A percentile compares a stretch with the other conserved stretches of the same genome.
These are phyloP conservation scores for Brassica napus DNA, from an alignment of 345 rosid species.

Conservation along the genomic window DNA sequence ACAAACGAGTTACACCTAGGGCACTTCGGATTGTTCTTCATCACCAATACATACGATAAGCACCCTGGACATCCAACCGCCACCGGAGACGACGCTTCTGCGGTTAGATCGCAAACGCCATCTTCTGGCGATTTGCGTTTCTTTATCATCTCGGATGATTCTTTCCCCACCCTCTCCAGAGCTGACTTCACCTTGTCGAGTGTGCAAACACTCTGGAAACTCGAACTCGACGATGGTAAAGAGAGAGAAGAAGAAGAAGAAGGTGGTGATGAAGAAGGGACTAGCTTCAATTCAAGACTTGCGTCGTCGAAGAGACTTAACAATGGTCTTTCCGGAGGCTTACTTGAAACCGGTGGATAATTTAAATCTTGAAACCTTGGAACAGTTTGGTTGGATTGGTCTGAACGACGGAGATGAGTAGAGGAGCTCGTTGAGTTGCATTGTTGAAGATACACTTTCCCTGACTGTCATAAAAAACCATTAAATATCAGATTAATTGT, in stretches of 20 bases:
- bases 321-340: conserved; percentile 35
- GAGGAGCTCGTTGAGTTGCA: conserved; percentile 54
- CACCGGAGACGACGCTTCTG: conserved; percentile 40
- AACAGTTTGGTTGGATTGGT: conserved; percentile 41
- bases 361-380: conserved; percentile 61
- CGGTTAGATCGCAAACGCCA: not conserved
- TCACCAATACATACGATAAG: conserved; percentile 73
- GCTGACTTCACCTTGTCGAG: conserved; percentile 86
- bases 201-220: conserved; percentile 84
- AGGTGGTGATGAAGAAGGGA: conserved; percentile 3
- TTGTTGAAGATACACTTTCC: conserved; percentile 74
- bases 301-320: conserved; percentile 55
- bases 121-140: conserved; percentile 51
- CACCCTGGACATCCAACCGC: conserved; percentile 87
- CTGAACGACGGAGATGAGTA: conserved; percentile 21
- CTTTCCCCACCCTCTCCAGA: conserved; percentile 64
- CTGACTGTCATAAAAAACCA: conserved; percentile 61
- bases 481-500: not conserved
- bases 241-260: conserved; percentile 14
- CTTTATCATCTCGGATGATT: conserved; percentile 38
- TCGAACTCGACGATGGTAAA: conserved; percentile 26
- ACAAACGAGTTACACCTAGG: conserved; percentile 73
- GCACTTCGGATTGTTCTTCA: conserved; percentile 66
- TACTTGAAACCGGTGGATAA: conserved; percentile 44
- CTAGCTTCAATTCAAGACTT: conserved; percentile 52